Evolutionary conservation across 306 rosid genomes (phyloP), one percentile per base, ranked within the genome.

Genomic region (Sphenostylis stenocarpa): DNA sequence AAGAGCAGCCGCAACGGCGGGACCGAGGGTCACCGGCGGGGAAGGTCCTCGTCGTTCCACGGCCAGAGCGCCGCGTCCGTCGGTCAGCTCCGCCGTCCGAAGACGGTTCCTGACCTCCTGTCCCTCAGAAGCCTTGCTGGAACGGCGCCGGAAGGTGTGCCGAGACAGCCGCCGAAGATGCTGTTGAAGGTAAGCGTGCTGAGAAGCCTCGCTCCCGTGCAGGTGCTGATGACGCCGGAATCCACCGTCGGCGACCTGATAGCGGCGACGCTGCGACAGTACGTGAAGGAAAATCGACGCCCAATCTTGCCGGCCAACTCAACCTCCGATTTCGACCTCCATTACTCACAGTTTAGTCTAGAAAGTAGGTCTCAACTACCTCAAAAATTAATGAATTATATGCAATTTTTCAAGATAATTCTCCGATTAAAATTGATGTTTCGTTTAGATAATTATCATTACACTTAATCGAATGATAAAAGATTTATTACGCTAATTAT

Each of bases 331-430:
- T 92, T 90, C 82, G 91, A 86, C 68, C 99, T 95, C 80, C 97
- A 95, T 71, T 95, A 89, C 65, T 92, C 98, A 1, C 99, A 95
- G 82, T 95, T 95, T 87, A 91, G 97, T 85, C 76, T 95, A 84
- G 97, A 95, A 89, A 87, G 99, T 95, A 77, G 82, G 91, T 28
- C 4, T 28, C 51, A 29, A 1, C 10, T 26, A 75, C 63, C 34
- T 16, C 3, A 13, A 7, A 51, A 17, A 51, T 51, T 51, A 17
- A 10, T 3, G 6, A 1, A 9, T 21, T 53, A 6, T 1, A 1
- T 53, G 3, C 29, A 53, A 49, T 20, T 51, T 39, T 11, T 39
- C 44, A 39, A 39, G 0, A 36, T 36, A 36, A 36, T 36, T 36
- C 28, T 26, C 28, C 28, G 1, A 26, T 31, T 4, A 31, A 31